Evolutionary conservation across 352 stramenopile species (phyloP).

Genomic region (Globisporangium polare): DNA sequence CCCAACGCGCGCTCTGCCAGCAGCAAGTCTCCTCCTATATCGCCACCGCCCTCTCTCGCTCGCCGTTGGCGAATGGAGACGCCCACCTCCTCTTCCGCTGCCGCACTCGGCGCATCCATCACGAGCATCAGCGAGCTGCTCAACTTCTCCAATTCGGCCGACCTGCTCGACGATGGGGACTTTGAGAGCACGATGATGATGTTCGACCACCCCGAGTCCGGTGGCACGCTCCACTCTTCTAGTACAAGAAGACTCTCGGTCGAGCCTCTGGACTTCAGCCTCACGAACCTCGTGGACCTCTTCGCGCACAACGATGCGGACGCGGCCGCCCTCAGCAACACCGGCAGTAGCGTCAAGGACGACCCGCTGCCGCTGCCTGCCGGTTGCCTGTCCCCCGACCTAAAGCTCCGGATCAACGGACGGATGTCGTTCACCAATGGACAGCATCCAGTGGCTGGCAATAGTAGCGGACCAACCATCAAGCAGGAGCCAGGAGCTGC

Average conservation of each 20-base stretch:
- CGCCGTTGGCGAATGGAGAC: slow-evolving; percentile 8
- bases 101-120: not conserved
- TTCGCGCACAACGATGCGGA: slow-evolving; percentile 32
- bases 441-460: not conserved
- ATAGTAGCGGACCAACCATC: not conserved
- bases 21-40: not conserved
- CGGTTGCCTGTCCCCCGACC: slow-evolving; percentile 25
- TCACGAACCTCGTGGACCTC: slow-evolving; percentile 39
- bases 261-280: slow-evolving; percentile 41
- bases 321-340: slow-evolving; percentile 16
- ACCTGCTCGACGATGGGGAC: slow-evolving; percentile 56
- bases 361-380: slow-evolving; percentile 6
- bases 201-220: slow-evolving; percentile 30
- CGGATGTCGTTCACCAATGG: slow-evolving; percentile 16
- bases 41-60: not conserved
- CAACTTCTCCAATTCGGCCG: slow-evolving; percentile 36
- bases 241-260: slow-evolving; percentile 21
- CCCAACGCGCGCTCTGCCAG: not conserved
- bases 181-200: slow-evolving; percentile 69
- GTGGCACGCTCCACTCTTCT: not conserved
- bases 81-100: slow-evolving; percentile 1
- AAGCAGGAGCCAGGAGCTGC: slow-evolving; percentile 1
- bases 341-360: not conserved
- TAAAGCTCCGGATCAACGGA: slow-evolving; percentile 31
- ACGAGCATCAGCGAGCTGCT: slow-evolving; percentile 40